A percentile compares a stretch with the other conserved stretches of the same genome.
phyloP scores from a whole-genome alignment of 805 yeast genomes.

The Starmerella stigmatis region DNA sequence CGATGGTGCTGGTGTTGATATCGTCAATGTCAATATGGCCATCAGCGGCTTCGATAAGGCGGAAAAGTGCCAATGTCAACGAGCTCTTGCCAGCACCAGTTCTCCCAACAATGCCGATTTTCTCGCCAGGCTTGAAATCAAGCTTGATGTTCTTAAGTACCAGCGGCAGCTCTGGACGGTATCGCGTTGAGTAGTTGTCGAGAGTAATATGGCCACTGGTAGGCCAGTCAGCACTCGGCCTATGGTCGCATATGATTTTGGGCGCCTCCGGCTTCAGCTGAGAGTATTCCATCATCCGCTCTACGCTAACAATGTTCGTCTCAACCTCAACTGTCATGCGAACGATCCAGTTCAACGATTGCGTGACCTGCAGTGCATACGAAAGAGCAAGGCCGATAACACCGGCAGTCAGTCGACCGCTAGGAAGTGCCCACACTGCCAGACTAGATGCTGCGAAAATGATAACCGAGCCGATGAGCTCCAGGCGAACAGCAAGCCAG shows the following conservation, averaged over 20 bases:
- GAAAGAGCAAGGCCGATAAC: constrained; percentile 87
- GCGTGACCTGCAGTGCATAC: constrained; percentile 87
- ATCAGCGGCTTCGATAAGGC: constrained; percentile 66
- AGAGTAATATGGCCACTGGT: constrained; percentile 54
- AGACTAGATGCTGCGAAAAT: constrained; percentile 79
- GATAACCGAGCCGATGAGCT: constrained; percentile 79
- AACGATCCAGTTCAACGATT: constrained; percentile 91
- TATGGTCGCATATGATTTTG: constrained; percentile 45
- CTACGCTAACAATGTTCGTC: constrained; percentile 93
- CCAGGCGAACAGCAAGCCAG: constrained; percentile 94
- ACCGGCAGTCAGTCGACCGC: constrained; percentile 75
- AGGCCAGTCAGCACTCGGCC: constrained; percentile 74
- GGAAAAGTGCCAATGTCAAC: constrained; percentile 68
- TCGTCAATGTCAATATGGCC: constrained; percentile 70
- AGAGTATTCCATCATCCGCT: constrained; percentile 83
- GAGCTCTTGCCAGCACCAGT: constrained; percentile 96
- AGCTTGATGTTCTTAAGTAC: constrained; percentile 62
- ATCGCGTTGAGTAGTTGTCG: constrained; percentile 67
- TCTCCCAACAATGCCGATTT: constrained; percentile 91
- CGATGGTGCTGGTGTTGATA: constrained; percentile 53
- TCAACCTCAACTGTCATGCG: constrained; percentile 98
- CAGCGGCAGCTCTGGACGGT: constrained; percentile 69
- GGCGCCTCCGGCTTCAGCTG: constrained; percentile 79
- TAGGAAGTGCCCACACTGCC: constrained; percentile 56
- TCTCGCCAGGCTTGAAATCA: constrained; percentile 60